phyloP scores from a whole-genome alignment of 2,329 filamentous ascomycete genomes.

The Colletotrichum camelliae region DNA sequence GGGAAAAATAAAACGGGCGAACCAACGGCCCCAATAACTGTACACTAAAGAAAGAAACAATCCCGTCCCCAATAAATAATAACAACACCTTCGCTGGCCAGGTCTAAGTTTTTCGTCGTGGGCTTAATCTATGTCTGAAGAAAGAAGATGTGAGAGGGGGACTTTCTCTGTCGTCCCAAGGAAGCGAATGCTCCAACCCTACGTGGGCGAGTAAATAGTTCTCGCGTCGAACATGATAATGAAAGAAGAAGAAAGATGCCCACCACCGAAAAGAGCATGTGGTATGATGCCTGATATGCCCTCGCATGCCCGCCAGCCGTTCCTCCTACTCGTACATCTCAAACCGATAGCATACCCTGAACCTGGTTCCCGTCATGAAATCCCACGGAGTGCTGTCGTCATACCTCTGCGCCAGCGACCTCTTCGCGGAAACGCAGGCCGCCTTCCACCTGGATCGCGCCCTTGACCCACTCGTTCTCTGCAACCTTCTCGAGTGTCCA shows the following conservation, averaged over 20 bases:
- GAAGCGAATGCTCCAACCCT: neutral
- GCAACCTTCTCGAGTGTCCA: constrained; percentile 79
- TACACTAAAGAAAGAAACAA: neutral
- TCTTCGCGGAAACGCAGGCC: constrained; percentile 66
- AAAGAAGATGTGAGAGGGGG: neutral
- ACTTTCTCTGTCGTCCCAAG: neutral
- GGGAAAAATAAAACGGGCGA: neutral
- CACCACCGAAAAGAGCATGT: neutral
- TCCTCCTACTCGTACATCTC: constrained; percentile 16
- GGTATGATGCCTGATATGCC: neutral
- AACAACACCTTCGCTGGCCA: constrained; percentile 15
- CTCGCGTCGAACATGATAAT: constrained; percentile 19
- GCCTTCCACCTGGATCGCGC: constrained; percentile 72
- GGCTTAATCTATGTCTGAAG: neutral
- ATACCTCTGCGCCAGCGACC: constrained; percentile 60
- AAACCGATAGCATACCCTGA: neutral
- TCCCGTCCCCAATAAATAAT: neutral
- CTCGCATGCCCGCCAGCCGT: neutral
- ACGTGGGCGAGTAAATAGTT: neutral
- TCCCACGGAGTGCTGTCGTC: constrained; percentile 19
- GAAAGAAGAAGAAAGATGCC: constrained; percentile 10
- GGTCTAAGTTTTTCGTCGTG: constrained; percentile 8
- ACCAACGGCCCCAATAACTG: neutral
- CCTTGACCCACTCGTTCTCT: constrained; percentile 75
- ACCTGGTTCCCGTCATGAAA: neutral